Conservation (phyloP, 306 rosid species). For the Benincasa hispida region DNA sequence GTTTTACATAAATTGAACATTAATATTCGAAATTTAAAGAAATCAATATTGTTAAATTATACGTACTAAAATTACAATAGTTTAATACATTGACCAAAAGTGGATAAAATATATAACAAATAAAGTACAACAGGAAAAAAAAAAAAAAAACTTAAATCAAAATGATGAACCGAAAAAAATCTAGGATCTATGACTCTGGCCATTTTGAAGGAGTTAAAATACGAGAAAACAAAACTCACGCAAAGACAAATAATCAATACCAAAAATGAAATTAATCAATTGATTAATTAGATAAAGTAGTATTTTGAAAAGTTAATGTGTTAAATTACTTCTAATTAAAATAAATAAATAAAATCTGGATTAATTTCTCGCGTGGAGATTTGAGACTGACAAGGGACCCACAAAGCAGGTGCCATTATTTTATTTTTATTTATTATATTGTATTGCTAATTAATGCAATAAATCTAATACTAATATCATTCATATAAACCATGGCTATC, state of each 20-base stretch:
- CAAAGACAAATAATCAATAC: not conserved
- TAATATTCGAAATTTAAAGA: no score
- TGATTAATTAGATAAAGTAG: not conserved
- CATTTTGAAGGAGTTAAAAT: no score
- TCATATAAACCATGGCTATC: not conserved
- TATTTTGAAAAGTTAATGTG: not conserved
- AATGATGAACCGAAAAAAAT: no score
- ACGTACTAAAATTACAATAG: no score
- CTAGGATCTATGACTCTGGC: no score
- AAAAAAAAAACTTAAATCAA: no score
- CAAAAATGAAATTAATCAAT: not conserved
- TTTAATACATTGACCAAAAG: no score
- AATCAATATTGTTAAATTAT: no score
- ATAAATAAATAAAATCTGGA: not conserved
- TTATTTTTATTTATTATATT: not conserved
- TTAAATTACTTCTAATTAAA: not conserved
- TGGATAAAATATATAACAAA: no score
- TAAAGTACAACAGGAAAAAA: no score
- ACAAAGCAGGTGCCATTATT: not conserved
- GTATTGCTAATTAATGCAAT: not conserved
- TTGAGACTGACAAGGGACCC: constrained; percentile 1
- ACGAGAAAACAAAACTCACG: not conserved
- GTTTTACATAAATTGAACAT: no score
- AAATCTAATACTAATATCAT: not conserved
- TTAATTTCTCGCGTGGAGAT: not conserved